Evolutionary conservation across 768 basidiomycete species (phyloP).

Genomic region (Tubosaeta brunneosetosa): DNA sequence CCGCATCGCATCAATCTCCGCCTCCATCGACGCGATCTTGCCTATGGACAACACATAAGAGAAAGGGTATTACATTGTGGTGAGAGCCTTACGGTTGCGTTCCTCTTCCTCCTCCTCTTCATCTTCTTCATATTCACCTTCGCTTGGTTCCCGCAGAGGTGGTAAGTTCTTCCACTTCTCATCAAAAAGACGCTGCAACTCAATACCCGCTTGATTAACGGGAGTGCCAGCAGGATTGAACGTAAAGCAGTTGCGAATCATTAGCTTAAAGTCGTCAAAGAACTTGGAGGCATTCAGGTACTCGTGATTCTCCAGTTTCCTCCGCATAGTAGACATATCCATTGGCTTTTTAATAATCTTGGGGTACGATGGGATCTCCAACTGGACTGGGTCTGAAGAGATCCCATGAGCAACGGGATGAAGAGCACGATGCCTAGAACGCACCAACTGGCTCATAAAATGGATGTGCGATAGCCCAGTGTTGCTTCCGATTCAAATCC

Average conservation of each 20-base stretch:
- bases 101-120: constrained; percentile 67
- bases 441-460: constrained; percentile 94
- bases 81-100: constrained; percentile 50
- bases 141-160: constrained; percentile 46
- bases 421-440: constrained; percentile 29
- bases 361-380: constrained; percentile 80
- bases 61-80: background rate
- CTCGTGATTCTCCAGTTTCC: constrained; percentile 72
- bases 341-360: constrained; percentile 92
- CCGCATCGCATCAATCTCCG: constrained; percentile 74
- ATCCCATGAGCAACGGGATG: background rate
- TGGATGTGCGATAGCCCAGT: constrained; percentile 65
- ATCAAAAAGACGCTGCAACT: constrained; percentile 84
- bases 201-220: constrained; percentile 81
- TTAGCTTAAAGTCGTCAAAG: constrained; percentile 86
- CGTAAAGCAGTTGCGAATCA: constrained; percentile 89
- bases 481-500: constrained; percentile 77
- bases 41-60: constrained; percentile 38
- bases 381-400: constrained; percentile 62
- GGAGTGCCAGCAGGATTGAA: constrained; percentile 89
- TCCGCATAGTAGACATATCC: constrained; percentile 87
- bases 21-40: constrained; percentile 72
- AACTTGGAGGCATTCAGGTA: constrained; percentile 80
- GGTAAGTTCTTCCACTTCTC: constrained; percentile 88
- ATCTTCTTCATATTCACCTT: constrained; percentile 61